Percentiles rank a stretch among this genome's conserved stretches.
phyloP scores from a whole-genome alignment of 2,329 filamentous ascomycete genomes.

The Ophiosphaerella narmari region DNA sequence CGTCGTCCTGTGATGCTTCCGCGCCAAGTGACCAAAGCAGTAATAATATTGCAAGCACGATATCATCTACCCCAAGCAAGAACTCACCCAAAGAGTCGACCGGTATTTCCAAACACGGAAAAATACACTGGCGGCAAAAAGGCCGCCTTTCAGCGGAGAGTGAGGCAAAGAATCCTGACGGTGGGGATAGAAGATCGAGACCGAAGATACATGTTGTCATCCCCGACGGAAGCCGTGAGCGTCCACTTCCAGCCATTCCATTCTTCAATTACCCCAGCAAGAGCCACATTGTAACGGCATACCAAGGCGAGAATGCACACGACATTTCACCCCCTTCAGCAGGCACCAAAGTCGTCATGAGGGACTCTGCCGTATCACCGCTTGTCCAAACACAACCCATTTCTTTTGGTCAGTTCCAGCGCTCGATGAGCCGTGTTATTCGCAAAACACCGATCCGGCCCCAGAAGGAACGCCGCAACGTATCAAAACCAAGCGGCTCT shows the following conservation, averaged over 20 bases:
- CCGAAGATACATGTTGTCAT: conserved; percentile 46
- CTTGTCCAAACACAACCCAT: conserved; percentile 25
- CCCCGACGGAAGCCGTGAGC: conserved; percentile 35
- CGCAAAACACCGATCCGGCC: conserved; percentile 4
- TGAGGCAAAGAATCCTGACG: conserved; percentile 11
- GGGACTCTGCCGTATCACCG: conserved; percentile 40
- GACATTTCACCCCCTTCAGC: conserved; percentile 42
- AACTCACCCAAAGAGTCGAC: conserved; percentile 41
- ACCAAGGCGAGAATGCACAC: conserved; percentile 21
- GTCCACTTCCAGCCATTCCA: conserved; percentile 36
- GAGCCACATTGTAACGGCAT: conserved; percentile 25
- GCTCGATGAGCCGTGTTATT: conserved; percentile 13
- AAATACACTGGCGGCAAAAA: conserved; percentile 47
- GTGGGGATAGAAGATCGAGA: conserved; percentile 23
- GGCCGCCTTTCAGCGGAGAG: conserved; percentile 8
- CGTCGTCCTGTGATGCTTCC: conserved; percentile 17
- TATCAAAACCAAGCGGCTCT: conserved; percentile 31
- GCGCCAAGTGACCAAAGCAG: conserved; percentile 24
- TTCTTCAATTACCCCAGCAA: conserved; percentile 28
- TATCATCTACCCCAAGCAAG: conserved; percentile 17
- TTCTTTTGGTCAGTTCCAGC: conserved; percentile 17
- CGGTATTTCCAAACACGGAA: conserved; percentile 52
- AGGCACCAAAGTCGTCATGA: conserved; percentile 21
- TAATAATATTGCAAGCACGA: conserved; percentile 18
- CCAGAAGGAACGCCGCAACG: conserved; percentile 14